Evolutionary conservation across 768 basidiomycete genomes (phyloP).

Genomic region (Lentinula boryana): DNA sequence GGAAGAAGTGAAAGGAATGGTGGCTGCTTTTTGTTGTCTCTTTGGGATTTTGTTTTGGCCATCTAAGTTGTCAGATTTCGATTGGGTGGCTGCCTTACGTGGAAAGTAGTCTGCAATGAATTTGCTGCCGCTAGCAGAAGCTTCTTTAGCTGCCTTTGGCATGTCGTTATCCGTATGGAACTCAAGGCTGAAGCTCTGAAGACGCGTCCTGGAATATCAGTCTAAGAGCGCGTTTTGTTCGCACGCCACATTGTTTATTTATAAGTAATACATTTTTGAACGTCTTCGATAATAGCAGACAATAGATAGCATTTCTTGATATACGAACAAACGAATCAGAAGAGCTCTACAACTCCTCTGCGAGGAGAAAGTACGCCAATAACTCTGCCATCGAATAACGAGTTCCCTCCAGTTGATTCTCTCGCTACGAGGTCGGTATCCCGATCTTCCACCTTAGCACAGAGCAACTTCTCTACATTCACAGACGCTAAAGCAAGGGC

Average conservation of each 20-base stretch:
- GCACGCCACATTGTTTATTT: neutral
- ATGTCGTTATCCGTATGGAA: neutral
- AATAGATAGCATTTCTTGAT: neutral
- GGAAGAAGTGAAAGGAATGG: neutral
- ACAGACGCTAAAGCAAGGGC: constrained; percentile 42
- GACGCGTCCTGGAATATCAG: neutral
- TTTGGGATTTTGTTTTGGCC: constrained; percentile 1
- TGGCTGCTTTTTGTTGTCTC: neutral
- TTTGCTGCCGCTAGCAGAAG: constrained; percentile 16
- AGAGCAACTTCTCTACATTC: constrained; percentile 36
- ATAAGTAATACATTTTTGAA: too few species aligned
- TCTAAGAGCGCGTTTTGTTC: neutral
- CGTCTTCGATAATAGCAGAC: neutral
- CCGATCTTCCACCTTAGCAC: constrained; percentile 24
- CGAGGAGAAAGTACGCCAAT: constrained; percentile 46
- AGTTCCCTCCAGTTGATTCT: constrained; percentile 41
- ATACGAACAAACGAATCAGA: neutral
- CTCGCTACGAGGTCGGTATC: constrained; percentile 52
- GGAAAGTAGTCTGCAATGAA: constrained; percentile 44
- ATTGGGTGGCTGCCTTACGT: constrained; percentile 20
- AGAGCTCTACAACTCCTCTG: neutral
- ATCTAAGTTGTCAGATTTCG: constrained; percentile 14
- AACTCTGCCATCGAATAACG: constrained; percentile 37
- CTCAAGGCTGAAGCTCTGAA: neutral
- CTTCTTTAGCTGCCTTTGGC: constrained; percentile 23